Conservation (phyloP, 495 filamentous ascomycete species). For the Usnea hakonensis region DNA sequence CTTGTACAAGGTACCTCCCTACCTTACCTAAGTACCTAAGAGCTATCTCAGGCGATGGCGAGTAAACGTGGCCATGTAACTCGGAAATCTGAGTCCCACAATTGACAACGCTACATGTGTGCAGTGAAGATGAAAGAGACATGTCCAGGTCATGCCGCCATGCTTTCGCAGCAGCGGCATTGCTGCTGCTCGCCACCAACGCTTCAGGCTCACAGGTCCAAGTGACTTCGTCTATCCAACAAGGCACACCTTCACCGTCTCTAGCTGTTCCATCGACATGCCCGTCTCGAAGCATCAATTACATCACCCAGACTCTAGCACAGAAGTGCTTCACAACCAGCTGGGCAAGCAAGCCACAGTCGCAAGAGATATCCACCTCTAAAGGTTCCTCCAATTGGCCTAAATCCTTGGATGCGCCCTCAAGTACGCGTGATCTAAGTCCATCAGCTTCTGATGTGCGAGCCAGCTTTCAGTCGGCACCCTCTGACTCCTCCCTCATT, state of each 20-base stretch:
- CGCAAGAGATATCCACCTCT: constrained; percentile 14
- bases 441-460: background rate
- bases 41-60: no score
- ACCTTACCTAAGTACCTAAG: no score
- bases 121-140: constrained; percentile 3
- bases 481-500: background rate
- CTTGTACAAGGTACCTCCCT: no score
- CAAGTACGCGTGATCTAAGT: background rate
- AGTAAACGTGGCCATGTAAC: no score
- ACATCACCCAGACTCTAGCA: constrained; percentile 70
- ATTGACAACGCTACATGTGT: background rate
- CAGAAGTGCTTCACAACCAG: constrained; percentile 63
- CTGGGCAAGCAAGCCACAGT: constrained; percentile 28
- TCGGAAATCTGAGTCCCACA: no score
- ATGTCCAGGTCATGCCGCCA: constrained; percentile 7
- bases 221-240: background rate
- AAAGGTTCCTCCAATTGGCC: background rate
- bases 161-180: constrained; percentile 7
- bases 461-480: background rate
- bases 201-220: background rate
- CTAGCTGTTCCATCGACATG: constrained; percentile 37
- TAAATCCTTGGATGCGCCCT: background rate
- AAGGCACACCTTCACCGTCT: background rate
- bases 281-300: constrained; percentile 63
- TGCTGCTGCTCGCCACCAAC: constrained; percentile 7